Evolutionary conservation across 2,329 filamentous ascomycete species (phyloP).

Genomic region (Aspergillus pseudoviridinutans): DNA sequence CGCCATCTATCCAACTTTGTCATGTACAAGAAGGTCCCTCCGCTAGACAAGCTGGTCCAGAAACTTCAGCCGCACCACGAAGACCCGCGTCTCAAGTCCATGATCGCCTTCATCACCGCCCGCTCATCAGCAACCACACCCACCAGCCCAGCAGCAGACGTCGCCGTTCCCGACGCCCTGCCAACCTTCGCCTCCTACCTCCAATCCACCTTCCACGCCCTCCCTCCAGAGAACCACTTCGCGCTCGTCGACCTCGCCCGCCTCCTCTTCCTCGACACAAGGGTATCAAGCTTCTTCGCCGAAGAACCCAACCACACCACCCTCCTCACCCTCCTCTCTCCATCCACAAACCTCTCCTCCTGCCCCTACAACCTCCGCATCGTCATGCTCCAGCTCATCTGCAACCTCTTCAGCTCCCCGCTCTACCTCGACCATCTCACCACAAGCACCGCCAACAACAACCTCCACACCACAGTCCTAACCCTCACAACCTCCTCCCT

Average conservation of each 20-base stretch:
- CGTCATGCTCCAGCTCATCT: conserved; percentile 74
- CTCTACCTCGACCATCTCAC: conserved; percentile 75
- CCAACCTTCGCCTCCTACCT: conserved; percentile 61
- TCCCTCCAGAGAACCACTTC: conserved; percentile 68
- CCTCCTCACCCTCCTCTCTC: conserved; percentile 52
- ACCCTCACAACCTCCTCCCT: conserved; percentile 72
- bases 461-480: conserved; percentile 58
- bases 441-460: conserved; percentile 53
- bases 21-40: conserved; percentile 72
- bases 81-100: conserved; percentile 56
- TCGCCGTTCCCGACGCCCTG: conserved; percentile 68
- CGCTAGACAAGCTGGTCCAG: conserved; percentile 72
- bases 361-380: conserved; percentile 79
- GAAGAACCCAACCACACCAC: conserved; percentile 67
- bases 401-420: conserved; percentile 76
- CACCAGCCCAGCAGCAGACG: conserved; percentile 57
- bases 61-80: conserved; percentile 67
- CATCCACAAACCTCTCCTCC: conserved; percentile 46
- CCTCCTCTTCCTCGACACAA: conserved; percentile 69
- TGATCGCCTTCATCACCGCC: conserved; percentile 67
- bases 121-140: conserved; percentile 43
- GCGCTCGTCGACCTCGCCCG: conserved; percentile 81
- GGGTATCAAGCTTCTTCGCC: conserved; percentile 77
- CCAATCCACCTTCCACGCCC: conserved; percentile 48
- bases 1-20: conserved; percentile 63